These are phyloP conservation scores for Coemansia sp. DNA, from an alignment of 192 early-diverging fungal species.

Conservation along the genomic window DNA sequence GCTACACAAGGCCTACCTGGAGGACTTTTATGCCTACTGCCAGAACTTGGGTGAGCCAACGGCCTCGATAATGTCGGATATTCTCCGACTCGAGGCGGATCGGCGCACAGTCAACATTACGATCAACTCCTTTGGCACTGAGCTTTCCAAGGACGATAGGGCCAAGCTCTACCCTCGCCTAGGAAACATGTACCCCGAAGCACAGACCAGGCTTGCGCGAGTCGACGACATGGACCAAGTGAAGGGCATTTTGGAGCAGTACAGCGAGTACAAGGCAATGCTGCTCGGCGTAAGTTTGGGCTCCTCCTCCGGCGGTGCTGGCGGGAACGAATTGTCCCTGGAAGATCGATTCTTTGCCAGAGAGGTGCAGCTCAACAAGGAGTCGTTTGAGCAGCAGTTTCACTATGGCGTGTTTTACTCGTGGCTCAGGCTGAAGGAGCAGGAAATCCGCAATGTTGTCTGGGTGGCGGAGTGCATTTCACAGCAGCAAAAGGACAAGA, in stretches of 20 bases:
- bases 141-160: slow-evolving; percentile 95
- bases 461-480: slow-evolving; percentile 99
- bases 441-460: slow-evolving; percentile 97
- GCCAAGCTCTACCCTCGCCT: slow-evolving; percentile 88
- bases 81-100: slow-evolving; percentile 97
- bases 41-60: slow-evolving; percentile 77
- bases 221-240: slow-evolving; percentile 97
- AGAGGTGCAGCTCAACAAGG: slow-evolving; percentile 92
- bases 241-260: slow-evolving; percentile 75
- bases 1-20: slow-evolving; percentile 96
- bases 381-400: slow-evolving; percentile 94
- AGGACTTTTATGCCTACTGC: slow-evolving; percentile 96
- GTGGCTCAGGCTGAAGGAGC: slow-evolving; percentile 95
- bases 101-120: slow-evolving; percentile 98
- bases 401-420: slow-evolving; percentile 94
- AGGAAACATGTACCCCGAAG: slow-evolving; percentile 92
- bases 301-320: slow-evolving; percentile 17
- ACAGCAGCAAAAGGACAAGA: slow-evolving; percentile 94
- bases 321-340: slow-evolving; percentile 64
- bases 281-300: slow-evolving; percentile 63
- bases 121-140: slow-evolving; percentile 98
- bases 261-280: slow-evolving; percentile 84
- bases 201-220: slow-evolving; percentile 72
- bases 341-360: slow-evolving; percentile 96
- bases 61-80: slow-evolving; percentile 87